Evolutionary conservation across 345 rosid genomes (phyloP).

Genomic region (Salix udensis): DNA sequence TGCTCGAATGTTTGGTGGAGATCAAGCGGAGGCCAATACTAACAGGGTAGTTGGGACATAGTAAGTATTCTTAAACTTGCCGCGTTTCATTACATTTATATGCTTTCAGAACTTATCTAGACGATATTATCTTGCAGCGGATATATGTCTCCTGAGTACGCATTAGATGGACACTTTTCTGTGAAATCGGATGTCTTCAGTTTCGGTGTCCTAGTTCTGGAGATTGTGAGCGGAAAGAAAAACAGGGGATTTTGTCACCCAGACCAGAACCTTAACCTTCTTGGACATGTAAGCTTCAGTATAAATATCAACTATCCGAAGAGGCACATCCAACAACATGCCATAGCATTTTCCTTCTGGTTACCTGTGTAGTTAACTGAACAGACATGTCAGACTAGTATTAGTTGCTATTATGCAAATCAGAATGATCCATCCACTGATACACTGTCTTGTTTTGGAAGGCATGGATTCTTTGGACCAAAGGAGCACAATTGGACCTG

Average conservation of each 20-base stretch:
- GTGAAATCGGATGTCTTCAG: no score
- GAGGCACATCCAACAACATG: no score
- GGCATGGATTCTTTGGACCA: conserved; percentile 18
- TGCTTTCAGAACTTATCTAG: not conserved
- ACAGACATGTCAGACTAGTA: not conserved
- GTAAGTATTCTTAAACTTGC: not conserved
- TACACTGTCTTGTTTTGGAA: not conserved
- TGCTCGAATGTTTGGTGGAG: not conserved
- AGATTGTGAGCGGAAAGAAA: no score
- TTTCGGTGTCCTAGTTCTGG: no score
- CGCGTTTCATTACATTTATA: not conserved
- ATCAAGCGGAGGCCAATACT: not conserved
- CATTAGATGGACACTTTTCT: no score
- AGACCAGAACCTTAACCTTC: not conserved
- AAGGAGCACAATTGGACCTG: not conserved
- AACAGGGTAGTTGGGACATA: not conserved
- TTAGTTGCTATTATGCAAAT: no score
- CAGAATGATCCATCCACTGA: no score
- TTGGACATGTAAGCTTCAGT: conserved; percentile 9
- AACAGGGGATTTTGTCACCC: not conserved
- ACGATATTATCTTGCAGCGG: no score
- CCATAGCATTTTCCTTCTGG: no score
- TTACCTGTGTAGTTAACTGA: no score
- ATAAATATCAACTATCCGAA: no score
- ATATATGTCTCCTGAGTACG: no score